These are phyloP conservation scores for Sphaerosporella brunnea DNA, from an alignment of 495 filamentous ascomycete genomes.

Conservation along the genomic window DNA sequence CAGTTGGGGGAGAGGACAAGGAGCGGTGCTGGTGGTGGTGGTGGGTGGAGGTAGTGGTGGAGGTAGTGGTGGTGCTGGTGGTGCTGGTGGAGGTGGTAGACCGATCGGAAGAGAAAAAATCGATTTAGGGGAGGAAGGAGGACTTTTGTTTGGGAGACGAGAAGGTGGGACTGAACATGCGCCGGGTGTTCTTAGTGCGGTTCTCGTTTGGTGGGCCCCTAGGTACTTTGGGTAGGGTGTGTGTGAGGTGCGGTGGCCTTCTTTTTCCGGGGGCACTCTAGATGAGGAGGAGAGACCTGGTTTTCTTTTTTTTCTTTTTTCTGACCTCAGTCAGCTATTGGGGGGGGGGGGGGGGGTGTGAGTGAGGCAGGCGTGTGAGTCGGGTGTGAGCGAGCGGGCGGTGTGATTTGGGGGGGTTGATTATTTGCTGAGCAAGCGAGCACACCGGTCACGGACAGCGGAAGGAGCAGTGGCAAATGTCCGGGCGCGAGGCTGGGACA, in stretches of 20 bases:
- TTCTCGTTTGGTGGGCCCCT: neutral
- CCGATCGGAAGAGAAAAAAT: neutral
- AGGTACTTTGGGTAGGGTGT: neutral
- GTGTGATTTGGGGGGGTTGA: neutral
- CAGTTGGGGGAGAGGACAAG: too few species aligned
- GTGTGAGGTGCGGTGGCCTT: neutral
- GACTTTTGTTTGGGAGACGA: neutral
- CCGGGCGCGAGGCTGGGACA: too few species aligned
- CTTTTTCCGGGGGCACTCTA: neutral
- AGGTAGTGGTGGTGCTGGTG: conserved; percentile 3
- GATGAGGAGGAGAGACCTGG: too few species aligned
- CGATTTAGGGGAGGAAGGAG: neutral
- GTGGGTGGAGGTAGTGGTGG: neutral
- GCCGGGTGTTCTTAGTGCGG: neutral
- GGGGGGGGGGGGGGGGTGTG: too few species aligned
- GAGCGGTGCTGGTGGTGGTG: neutral
- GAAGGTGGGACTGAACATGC: neutral
- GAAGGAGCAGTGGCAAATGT: too few species aligned
- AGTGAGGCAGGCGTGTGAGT: too few species aligned
- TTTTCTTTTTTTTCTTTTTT: neutral
- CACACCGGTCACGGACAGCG: too few species aligned
- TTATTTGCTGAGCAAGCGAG: too few species aligned
- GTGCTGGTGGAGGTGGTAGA: neutral
- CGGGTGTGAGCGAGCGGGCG: too few species aligned
- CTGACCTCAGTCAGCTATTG: too few species aligned